These are phyloP conservation scores for Angomonas ambiguus DNA, from an alignment of 208 protist genomes.

Conservation along the genomic window DNA sequence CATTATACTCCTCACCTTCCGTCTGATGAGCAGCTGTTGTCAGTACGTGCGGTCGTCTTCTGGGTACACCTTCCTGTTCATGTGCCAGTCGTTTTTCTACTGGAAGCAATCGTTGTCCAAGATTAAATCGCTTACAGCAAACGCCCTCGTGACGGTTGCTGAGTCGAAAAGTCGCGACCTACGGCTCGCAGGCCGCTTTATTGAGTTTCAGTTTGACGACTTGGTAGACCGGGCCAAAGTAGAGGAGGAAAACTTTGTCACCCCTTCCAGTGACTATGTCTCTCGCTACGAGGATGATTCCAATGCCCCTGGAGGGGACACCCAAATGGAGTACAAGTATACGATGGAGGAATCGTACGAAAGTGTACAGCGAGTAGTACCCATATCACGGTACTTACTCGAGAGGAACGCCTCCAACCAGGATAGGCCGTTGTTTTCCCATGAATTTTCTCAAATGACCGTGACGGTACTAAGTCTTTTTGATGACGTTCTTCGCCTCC, in stretches of 20 bases:
- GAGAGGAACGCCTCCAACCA: conserved; percentile 28
- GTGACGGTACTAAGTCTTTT: conserved; percentile 73
- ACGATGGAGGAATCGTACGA: conserved; percentile 39
- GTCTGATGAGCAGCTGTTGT: conserved; percentile 85
- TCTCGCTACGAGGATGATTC: conserved; percentile 60
- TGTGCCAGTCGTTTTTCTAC: conserved; percentile 73
- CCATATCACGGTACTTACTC: conserved; percentile 58
- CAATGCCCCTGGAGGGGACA: conserved; percentile 42
- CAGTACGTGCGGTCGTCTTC: conserved; percentile 68
- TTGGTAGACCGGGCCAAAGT: conserved; percentile 54
- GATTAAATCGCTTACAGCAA: conserved; percentile 72
- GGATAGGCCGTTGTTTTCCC: conserved; percentile 44
- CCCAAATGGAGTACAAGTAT: conserved; percentile 55
- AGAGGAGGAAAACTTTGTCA: conserved; percentile 43
- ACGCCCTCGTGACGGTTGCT: conserved; percentile 76
- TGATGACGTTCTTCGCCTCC: conserved; percentile 70
- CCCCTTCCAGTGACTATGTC: conserved; percentile 36
- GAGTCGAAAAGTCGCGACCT: conserved; percentile 76
- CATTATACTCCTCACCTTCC: conserved; percentile 74
- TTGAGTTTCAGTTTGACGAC: conserved; percentile 79
- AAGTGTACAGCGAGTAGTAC: conserved; percentile 52
- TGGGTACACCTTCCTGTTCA: conserved; percentile 57
- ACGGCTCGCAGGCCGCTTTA: conserved; percentile 74
- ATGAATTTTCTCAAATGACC: conserved; percentile 71
- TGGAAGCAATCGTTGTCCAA: conserved; percentile 70